phyloP scores from a whole-genome alignment of 495 filamentous ascomycete genomes.

The Cetradonia linearis region DNA sequence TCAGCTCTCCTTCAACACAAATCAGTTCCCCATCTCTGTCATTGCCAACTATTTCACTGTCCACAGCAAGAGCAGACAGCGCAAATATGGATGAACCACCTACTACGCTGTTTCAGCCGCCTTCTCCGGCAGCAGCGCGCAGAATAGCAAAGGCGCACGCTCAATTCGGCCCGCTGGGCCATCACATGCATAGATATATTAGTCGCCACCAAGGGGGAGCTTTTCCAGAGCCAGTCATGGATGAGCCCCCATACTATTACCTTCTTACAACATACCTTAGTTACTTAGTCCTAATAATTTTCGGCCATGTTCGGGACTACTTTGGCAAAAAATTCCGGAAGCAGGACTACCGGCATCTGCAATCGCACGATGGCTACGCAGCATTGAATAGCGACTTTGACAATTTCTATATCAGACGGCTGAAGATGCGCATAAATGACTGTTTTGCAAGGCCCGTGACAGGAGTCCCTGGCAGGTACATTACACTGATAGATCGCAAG shows the following conservation, averaged over 20 bases:
- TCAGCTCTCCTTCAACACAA: slow-evolving; percentile 48
- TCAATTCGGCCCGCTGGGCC: slow-evolving; percentile 81
- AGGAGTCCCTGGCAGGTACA: slow-evolving; percentile 87
- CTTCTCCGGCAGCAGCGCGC: slow-evolving; percentile 73
- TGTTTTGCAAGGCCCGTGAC: slow-evolving; percentile 88
- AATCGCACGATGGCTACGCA: slow-evolving; percentile 77
- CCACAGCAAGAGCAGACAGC: slow-evolving; percentile 75
- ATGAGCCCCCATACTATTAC: slow-evolving; percentile 95
- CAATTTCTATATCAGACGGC: slow-evolving; percentile 87
- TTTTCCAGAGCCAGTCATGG: slow-evolving; percentile 75
- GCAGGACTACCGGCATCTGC: slow-evolving; percentile 72
- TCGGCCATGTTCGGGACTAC: slow-evolving; percentile 92
- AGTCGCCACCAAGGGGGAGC: slow-evolving; percentile 70
- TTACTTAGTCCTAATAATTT: slow-evolving; percentile 90
- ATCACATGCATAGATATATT: slow-evolving; percentile 70
- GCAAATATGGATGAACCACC: slow-evolving; percentile 60
- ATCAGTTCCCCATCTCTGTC: slow-evolving; percentile 65
- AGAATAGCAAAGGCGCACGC: slow-evolving; percentile 69
- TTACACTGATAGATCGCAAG: slow-evolving; percentile 79
- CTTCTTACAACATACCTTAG: slow-evolving; percentile 94
- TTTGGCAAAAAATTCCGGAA: slow-evolving; percentile 92
- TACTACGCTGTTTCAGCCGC: slow-evolving; percentile 83
- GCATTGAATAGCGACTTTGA: slow-evolving; percentile 98
- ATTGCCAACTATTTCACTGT: slow-evolving; percentile 85
- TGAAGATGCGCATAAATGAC: slow-evolving; percentile 93